Percentiles rank a stretch among this genome's conserved stretches.
Conservation (phyloP, 768 basidiomycete species). For the Boletales sp. region DNA sequence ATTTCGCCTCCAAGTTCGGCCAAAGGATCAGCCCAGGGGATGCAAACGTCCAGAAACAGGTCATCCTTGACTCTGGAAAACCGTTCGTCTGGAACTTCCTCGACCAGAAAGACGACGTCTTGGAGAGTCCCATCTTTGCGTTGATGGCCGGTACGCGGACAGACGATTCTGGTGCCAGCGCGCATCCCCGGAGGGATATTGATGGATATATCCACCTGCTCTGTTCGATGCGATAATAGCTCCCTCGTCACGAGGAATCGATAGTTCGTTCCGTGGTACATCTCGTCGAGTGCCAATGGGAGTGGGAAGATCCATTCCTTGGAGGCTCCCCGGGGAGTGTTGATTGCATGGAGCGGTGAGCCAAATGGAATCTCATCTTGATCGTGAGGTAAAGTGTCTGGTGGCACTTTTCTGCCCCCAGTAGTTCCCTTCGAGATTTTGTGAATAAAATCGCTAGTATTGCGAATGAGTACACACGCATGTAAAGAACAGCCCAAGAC, state of each 20-base stretch:
- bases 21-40: slow-evolving; percentile 54
- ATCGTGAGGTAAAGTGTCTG: slow-evolving; percentile 4
- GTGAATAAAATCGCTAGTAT: slow-evolving; percentile 27
- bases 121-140: slow-evolving; percentile 52
- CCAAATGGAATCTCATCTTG: slow-evolving; percentile 24
- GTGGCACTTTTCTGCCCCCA: slow-evolving; percentile 3
- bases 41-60: slow-evolving; percentile 48
- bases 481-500: slow-evolving; percentile 1
- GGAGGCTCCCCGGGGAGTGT: slow-evolving; percentile 36
- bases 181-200: slow-evolving; percentile 61
- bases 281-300: slow-evolving; percentile 56
- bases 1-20: slow-evolving; percentile 46
- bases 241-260: slow-evolving; percentile 59
- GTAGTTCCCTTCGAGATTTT: slow-evolving; percentile 21
- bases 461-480: slow-evolving; percentile 6
- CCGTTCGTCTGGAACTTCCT: slow-evolving; percentile 53
- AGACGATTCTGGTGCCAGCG: slow-evolving; percentile 55
- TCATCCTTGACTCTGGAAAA: slow-evolving; percentile 58
- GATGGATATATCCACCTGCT: slow-evolving; percentile 56
- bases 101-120: slow-evolving; percentile 64
- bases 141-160: slow-evolving; percentile 66
- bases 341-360: slow-evolving; percentile 40
- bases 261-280: slow-evolving; percentile 53
- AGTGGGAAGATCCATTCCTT: slow-evolving; percentile 71
- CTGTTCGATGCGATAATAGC: slow-evolving; percentile 44